Base-by-base conservation (phyloP, 169 alveolate species). In the Babesia ovis region DNA sequence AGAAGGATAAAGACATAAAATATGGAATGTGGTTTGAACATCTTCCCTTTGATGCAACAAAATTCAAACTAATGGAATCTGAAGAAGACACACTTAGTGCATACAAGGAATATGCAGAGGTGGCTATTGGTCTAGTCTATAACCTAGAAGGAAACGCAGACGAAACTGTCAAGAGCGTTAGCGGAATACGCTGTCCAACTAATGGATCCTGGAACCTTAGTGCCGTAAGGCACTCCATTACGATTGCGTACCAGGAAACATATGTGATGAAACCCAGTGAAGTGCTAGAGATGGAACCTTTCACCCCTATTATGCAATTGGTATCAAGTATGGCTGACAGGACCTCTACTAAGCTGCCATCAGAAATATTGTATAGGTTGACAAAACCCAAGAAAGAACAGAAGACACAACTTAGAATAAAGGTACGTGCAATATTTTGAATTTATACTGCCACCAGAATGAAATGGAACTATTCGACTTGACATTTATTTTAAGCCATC, bases 401-500 rank as follows among this genome's bases (percentile, higher is more conserved):
- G 2, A 58, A 56, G 55, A 18, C 29, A 16, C 54, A 76, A 1
- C 0, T 53, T 67, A n/a, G 27, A 29, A 70, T 76, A 5, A 67
- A 53, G 85, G 85, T 76, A 54, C n/a, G 58, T 12, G 0, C 6
- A 1, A 23, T 1, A 16, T 58, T 2, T 2, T 57, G 22, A 0
- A 18, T n/a, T 3, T 11, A 2, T 1, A 11, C 43, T 6, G 3
- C 11, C 3, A 43, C 8, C 55, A 77, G 82, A 71, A 77, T 48
- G 86, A 77, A 34, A 68, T 68, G 79, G 86, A 77, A n/a, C 48
- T 77, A 34, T 77, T 68, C 60, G 77, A 77, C 35, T 53, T 77
- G 27, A 53, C 86, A 3, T 77, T 77, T 61, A 68, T 77, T 14
- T 66, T 77, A 37, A 61, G 82, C 50, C 59, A 77, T 35, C 86